phyloP scores from a whole-genome alignment of 2,329 filamentous ascomycete species.

The Colletotrichum kahawae region DNA sequence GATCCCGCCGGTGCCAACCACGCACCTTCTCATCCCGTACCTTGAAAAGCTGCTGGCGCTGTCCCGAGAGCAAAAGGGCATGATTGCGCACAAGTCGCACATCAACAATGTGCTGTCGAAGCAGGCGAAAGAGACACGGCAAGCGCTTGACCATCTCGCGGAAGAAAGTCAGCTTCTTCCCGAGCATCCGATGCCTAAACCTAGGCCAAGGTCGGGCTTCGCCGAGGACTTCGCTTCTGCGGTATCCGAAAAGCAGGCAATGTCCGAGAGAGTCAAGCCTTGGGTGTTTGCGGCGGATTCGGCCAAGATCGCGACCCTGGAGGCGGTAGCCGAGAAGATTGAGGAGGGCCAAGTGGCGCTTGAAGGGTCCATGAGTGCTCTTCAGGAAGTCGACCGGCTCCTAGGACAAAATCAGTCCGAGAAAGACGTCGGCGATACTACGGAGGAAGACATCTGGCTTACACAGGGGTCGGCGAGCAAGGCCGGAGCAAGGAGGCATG shows the following conservation, averaged over 20 bases:
- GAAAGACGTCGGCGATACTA: conserved; percentile 26
- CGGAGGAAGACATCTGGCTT: conserved; percentile 43
- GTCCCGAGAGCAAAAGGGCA: conserved; percentile 60
- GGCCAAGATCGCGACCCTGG: conserved; percentile 63
- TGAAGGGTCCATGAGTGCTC: conserved; percentile 52
- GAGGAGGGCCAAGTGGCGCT: conserved; percentile 63
- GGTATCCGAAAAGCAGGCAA: conserved; percentile 40
- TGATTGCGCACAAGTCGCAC: conserved; percentile 64
- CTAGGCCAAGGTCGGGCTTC: conserved; percentile 44
- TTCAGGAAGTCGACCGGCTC: conserved; percentile 56
- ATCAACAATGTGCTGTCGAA: conserved; percentile 54
- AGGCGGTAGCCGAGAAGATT: conserved; percentile 63
- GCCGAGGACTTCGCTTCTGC: conserved; percentile 45
- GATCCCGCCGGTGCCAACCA: conserved; percentile 27
- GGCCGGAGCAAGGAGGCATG: conserved; percentile 30
- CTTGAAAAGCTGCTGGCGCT: conserved; percentile 57
- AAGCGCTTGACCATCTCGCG: conserved; percentile 57
- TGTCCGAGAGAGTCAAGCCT: conserved; percentile 51
- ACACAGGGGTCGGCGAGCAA: conserved; percentile 29
- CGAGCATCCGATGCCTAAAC: conserved; percentile 49
- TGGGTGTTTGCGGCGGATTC: conserved; percentile 67
- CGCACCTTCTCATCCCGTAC: conserved; percentile 60
- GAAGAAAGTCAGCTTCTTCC: conserved; percentile 68
- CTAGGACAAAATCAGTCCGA: conserved; percentile 41
- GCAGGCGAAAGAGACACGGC: conserved; percentile 55